Percentiles rank a stretch among this genome's conserved stretches.
These are phyloP conservation scores for Gliomastix tumulicola DNA, from an alignment of 2,329 filamentous ascomycete species.

Conservation along the genomic window DNA sequence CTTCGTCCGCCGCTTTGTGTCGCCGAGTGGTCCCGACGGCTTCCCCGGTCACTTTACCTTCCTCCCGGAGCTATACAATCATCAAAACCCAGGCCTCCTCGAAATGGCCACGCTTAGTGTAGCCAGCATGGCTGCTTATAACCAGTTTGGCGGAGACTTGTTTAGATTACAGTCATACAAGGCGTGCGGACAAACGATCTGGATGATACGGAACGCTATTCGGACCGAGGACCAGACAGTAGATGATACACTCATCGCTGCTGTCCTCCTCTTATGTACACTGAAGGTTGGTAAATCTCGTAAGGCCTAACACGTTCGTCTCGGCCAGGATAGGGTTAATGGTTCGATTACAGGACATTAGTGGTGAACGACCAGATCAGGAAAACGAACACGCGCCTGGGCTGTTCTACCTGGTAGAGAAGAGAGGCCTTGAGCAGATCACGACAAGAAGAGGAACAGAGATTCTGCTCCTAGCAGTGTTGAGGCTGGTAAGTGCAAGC, in stretches of 20 bases:
- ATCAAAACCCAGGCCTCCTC: conserved; percentile 15
- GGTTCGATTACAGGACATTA: conserved; percentile 24
- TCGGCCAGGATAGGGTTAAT: no score
- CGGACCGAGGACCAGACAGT: conserved; percentile 12
- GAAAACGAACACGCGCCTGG: conserved; percentile 21
- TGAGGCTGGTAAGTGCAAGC: conserved; percentile 20
- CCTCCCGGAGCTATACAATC: conserved; percentile 18
- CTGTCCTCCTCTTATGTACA: conserved; percentile 20
- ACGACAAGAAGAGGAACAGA: conserved; percentile 19
- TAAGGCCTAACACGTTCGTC: no score
- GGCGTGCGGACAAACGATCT: conserved; percentile 19
- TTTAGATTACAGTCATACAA: conserved; percentile 16
- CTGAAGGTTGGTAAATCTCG: no score
- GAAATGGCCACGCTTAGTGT: conserved; percentile 22
- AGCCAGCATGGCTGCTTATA: conserved; percentile 23
- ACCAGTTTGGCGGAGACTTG: conserved; percentile 18
- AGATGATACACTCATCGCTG: conserved; percentile 20
- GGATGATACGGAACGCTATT: conserved; percentile 17
- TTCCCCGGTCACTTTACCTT: conserved; percentile 23
- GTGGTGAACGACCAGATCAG: conserved; percentile 18
- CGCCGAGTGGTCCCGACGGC: conserved; percentile 17
- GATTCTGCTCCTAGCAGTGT: conserved; percentile 18
- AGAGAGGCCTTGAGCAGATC: conserved; percentile 19
- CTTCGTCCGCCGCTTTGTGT: conserved; percentile 23
- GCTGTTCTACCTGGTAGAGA: conserved; percentile 22